Conservation (phyloP, 2,329 filamentous ascomycete species). For the Botrytis hyacinthi region DNA sequence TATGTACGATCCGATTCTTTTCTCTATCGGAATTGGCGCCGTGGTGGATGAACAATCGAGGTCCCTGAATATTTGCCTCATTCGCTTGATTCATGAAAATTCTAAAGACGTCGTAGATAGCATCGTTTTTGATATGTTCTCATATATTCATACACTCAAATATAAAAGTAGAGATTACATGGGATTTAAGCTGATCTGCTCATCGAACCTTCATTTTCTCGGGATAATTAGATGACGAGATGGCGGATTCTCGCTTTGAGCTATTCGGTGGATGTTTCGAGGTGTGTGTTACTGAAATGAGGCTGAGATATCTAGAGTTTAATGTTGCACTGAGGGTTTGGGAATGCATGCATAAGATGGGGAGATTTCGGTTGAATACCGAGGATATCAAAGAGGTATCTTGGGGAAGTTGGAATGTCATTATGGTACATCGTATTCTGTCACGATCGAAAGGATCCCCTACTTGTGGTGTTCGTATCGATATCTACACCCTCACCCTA, state of each 20-base stretch:
- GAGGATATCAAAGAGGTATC: background rate
- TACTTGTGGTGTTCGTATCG: background rate
- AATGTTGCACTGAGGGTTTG: background rate
- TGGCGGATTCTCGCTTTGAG: background rate
- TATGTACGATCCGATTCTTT: background rate
- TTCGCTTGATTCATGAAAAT: background rate
- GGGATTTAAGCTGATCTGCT: background rate
- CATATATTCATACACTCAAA: background rate
- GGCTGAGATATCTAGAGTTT: background rate
- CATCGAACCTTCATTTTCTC: background rate
- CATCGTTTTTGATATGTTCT: background rate
- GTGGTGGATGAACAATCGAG: background rate
- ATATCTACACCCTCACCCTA: background rate
- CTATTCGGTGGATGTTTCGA: background rate
- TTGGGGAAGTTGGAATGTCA: background rate
- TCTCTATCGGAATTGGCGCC: background rate
- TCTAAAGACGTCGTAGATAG: background rate
- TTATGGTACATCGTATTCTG: background rate
- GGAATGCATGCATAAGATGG: background rate
- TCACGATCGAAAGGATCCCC: background rate
- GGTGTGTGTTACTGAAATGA: background rate
- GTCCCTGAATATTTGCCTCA: background rate
- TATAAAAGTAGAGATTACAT: background rate
- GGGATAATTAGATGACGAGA: background rate
- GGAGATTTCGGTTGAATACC: background rate